Evolutionary conservation across 768 basidiomycete species (phyloP).

Genomic region (Vararia minispora): DNA sequence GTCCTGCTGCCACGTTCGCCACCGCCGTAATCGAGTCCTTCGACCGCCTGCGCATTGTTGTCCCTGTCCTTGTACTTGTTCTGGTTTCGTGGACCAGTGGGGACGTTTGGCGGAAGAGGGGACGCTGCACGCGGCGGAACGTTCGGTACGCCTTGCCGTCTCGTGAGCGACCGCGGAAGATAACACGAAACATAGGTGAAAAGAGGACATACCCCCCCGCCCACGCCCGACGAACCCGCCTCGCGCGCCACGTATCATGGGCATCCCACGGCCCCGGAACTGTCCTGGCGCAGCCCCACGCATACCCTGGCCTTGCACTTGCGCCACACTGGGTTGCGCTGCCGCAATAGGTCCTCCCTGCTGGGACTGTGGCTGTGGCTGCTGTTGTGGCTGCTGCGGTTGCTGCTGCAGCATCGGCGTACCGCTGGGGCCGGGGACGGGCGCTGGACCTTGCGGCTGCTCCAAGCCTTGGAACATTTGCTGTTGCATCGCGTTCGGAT

Average conservation of each 20-base stretch:
- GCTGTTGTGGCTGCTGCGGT: constrained; percentile 4
- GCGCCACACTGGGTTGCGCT: too few species aligned
- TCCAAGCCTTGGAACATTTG: constrained; percentile 64
- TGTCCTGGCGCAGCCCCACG: constrained; percentile 23
- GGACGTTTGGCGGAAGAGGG: constrained; percentile 77
- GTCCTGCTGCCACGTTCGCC: constrained; percentile 19
- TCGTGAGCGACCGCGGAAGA: neutral
- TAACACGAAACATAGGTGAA: neutral
- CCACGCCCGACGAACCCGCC: constrained; percentile 30
- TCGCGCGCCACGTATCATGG: constrained; percentile 30
- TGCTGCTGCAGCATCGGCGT: neutral
- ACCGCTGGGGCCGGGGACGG: constrained; percentile 21
- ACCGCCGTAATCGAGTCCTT: constrained; percentile 83
- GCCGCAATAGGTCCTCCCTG: too few species aligned
- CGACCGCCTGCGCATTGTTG: constrained; percentile 73
- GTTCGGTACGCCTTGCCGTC: constrained; percentile 23
- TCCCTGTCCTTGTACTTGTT: constrained; percentile 88
- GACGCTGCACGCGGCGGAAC: constrained; percentile 68
- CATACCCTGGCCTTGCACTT: too few species aligned
- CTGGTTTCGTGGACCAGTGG: constrained; percentile 80
- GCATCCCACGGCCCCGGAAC: constrained; percentile 34
- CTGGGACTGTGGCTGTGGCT: too few species aligned
- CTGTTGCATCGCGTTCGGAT: constrained; percentile 38
- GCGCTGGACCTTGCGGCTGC: constrained; percentile 34
- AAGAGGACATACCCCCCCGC: constrained; percentile 27